phyloP scores from a whole-genome alignment of 225 moss, liverwort and hornwort genomes.

The Rhytidiadelphus loreus region DNA sequence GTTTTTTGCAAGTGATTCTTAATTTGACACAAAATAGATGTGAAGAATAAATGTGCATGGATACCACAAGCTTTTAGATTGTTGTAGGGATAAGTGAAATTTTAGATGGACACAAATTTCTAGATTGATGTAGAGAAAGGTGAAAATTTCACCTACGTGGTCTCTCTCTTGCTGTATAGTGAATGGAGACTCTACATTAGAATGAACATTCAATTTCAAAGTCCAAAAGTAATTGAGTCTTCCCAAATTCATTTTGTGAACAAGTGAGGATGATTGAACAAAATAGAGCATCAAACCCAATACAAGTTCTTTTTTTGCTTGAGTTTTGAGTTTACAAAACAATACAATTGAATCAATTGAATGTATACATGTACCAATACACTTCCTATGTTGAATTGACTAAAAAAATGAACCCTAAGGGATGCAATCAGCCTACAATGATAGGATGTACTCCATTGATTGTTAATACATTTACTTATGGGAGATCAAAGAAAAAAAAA shows the following conservation, averaged over 20 bases:
- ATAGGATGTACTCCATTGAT: neutral
- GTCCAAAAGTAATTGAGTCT: neutral
- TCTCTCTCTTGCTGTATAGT: neutral
- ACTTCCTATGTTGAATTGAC: neutral
- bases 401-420: neutral
- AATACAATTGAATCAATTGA: neutral
- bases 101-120: neutral
- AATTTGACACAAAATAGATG: neutral
- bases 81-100: neutral
- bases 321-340: neutral
- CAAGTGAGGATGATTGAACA: neutral
- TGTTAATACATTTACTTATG: neutral
- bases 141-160: neutral
- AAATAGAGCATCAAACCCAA: too few species aligned
- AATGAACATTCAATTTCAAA: neutral
- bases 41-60: neutral
- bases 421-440: neutral
- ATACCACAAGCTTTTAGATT: too few species aligned
- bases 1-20: too few species aligned
- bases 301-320: rapidly evolving
- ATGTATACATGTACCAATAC: neutral
- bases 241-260: neutral
- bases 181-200: neutral
- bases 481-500: neutral
- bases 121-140: neutral